Evolutionary conservation across 495 filamentous ascomycete species (phyloP), one percentile per base, ranked within the genome.

Genomic region (Letharia columbiana): DNA sequence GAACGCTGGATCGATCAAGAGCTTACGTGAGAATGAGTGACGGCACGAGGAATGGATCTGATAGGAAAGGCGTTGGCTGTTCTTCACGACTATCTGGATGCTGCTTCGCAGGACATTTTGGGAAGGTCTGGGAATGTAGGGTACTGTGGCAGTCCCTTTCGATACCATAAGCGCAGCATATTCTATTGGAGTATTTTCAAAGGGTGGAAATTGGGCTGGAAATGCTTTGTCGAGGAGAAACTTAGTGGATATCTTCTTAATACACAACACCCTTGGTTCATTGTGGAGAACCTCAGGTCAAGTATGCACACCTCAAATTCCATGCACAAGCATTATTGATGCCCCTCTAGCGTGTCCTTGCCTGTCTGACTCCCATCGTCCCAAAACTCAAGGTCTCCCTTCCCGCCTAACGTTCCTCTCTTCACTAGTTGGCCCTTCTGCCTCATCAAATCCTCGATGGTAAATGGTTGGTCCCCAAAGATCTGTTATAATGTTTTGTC

Each of bases 391-490:
- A 85, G 67, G 70, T 83, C 79, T 10, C 78, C 80, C 37, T 81
- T 57, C 3, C 31, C 54, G 54, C 33, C 67, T 31, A 82, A 41
- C 33, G 66, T 65, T 3, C 87, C 89, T 50, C 79, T 82, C 74
- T 84, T 89, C 42, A 92, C 79, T 6, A 85, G 69, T 69, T 86
- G 76, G 3, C 89, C 89, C 54, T 81, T 84, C 65, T 89, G 82
- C 63, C 77, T 73, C 75, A 93, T 76, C 37, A 93, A 73, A 66
- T 92, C 87, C 71, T 93, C 90, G 44, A 93, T 74, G 5, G 88
- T 90, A 28, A 86, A 77, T 45, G 77, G 71, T 39, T 76, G 81
- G 69, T 91, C 85, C 33, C 84, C 83, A 70, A 93, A 93, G 40
- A 92, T 87, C 75, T 57, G 33, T 37, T 37, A 0, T 20, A 3